phyloP scores from a whole-genome alignment of 169 alveolate genomes.

The Fabrea salina region DNA sequence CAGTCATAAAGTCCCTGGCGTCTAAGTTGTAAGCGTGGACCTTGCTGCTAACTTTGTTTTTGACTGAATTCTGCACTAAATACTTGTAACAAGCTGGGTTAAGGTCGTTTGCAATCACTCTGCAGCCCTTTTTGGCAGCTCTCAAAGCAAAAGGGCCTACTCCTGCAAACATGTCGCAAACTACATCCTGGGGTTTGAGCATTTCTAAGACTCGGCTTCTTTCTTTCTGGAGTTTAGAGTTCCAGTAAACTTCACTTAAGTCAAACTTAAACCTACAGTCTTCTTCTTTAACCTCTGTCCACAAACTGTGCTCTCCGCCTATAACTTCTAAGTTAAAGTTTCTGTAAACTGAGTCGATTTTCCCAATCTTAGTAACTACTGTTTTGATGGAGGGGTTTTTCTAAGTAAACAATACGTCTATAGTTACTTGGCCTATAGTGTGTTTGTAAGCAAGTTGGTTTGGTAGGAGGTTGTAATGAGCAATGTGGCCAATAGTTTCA shows the following conservation, averaged over 20 bases:
- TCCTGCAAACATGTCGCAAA: constrained; percentile 84
- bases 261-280: constrained; percentile 65
- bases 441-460: constrained; percentile 58
- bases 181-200: constrained; percentile 63
- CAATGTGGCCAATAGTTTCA: constrained; percentile 83
- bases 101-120: constrained; percentile 79
- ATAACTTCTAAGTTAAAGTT: constrained; percentile 77
- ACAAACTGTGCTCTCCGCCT: constrained; percentile 74
- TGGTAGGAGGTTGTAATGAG: constrained; percentile 72
- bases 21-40: constrained; percentile 73
- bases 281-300: constrained; percentile 70
- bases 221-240: constrained; percentile 74
- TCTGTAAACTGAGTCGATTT: constrained; percentile 74
- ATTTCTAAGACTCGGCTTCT: constrained; percentile 64
- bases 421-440: constrained; percentile 68
- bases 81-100: constrained; percentile 76
- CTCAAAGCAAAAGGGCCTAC: constrained; percentile 82
- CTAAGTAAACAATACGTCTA: constrained; percentile 42
- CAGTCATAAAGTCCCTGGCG: constrained; percentile 65
- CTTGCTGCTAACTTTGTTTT: constrained; percentile 62
- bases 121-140: constrained; percentile 68
- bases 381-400: constrained; percentile 77
- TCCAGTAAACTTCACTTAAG: constrained; percentile 80
- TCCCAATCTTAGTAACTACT: constrained; percentile 79
- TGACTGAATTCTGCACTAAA: constrained; percentile 52